A percentile compares a stretch with the other conserved stretches of the same genome.
Conservation (phyloP, 768 basidiomycete species). For the Trametes sanguinea region DNA sequence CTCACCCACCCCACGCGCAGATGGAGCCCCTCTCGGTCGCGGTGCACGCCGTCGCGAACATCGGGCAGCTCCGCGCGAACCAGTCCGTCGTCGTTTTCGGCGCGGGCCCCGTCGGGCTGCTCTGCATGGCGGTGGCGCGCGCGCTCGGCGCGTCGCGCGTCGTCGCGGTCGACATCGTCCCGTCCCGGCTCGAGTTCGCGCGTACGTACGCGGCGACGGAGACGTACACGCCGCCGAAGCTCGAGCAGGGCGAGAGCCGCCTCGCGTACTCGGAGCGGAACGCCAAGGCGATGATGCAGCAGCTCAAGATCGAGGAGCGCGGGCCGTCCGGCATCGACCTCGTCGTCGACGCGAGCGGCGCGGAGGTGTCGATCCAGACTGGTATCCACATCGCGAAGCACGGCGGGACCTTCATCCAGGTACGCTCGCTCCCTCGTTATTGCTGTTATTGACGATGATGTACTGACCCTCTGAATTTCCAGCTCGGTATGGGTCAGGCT, state of each 20-base stretch:
- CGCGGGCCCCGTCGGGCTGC: conserved; percentile 84
- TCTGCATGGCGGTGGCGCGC: conserved; percentile 95
- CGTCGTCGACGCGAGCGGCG: conserved; percentile 90
- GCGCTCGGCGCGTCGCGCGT: conserved; percentile 85
- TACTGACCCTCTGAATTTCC: conserved; percentile 6
- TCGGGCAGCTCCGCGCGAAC: conserved; percentile 71
- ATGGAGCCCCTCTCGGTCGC: conserved; percentile 96
- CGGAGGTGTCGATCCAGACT: conserved; percentile 90
- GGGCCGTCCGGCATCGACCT: conserved; percentile 78
- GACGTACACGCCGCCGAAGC: conserved; percentile 60
- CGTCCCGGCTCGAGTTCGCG: conserved; percentile 82
- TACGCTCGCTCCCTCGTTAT: conserved; percentile 25
- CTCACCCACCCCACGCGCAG: conserved; percentile 38
- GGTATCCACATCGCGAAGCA: conserved; percentile 72
- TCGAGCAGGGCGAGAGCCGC: conserved; percentile 64
- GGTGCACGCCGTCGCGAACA: conserved; percentile 80
- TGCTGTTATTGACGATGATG: background rate
- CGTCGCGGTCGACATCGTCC: conserved; percentile 81
- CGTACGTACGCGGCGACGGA: conserved; percentile 83
- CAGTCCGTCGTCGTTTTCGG: conserved; percentile 86
- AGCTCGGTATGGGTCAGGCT: conserved; percentile 87
- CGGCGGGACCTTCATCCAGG: conserved; percentile 77
- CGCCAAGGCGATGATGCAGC: conserved; percentile 62
- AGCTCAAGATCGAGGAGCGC: conserved; percentile 68
- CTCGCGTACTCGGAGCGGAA: conserved; percentile 73